phyloP scores from a whole-genome alignment of 2,329 filamentous ascomycete genomes.

The Fonsecaea pedrosoi region DNA sequence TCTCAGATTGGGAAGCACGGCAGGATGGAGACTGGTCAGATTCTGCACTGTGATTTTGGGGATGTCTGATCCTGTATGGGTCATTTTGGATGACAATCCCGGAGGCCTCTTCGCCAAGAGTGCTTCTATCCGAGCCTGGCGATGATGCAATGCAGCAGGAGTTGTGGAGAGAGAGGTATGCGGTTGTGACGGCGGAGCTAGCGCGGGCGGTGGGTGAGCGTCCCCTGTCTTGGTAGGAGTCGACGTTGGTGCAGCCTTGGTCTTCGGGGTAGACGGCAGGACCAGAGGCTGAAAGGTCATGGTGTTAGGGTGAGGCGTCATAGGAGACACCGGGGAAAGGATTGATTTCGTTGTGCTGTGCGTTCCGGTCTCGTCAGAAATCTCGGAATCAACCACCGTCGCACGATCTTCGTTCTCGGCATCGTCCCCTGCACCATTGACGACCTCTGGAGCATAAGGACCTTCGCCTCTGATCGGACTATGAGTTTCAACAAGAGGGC shows the following conservation, averaged over 20 bases:
- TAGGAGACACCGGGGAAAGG: slow-evolving; percentile 33
- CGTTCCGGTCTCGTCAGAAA: slow-evolving; percentile 36
- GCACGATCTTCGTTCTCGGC: slow-evolving; percentile 27
- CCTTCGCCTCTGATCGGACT: slow-evolving; percentile 39
- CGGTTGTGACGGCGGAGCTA: neutral
- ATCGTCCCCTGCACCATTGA: slow-evolving; percentile 11
- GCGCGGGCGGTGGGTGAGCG: neutral
- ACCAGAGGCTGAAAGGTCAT: slow-evolving; percentile 30
- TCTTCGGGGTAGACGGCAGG: slow-evolving; percentile 15
- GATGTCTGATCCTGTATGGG: slow-evolving; percentile 28
- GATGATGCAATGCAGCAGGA: slow-evolving; percentile 33
- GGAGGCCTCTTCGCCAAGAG: slow-evolving; percentile 50
- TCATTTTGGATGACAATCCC: slow-evolving; percentile 18
- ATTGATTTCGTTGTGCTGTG: slow-evolving; percentile 34
- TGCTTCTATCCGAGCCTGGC: slow-evolving; percentile 46
- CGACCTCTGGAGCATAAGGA: slow-evolving; percentile 39
- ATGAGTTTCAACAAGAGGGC: slow-evolving; percentile 32
- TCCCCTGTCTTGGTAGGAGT: neutral
- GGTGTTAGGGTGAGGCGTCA: slow-evolving; percentile 23
- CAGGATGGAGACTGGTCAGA: slow-evolving; percentile 58
- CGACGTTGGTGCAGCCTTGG: slow-evolving; percentile 8
- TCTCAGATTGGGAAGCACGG: slow-evolving; percentile 60
- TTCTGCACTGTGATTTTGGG: slow-evolving; percentile 42
- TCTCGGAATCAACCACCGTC: slow-evolving; percentile 28
- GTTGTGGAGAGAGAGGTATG: slow-evolving; percentile 6